These are phyloP conservation scores for Gymnopus androsaceus DNA, from an alignment of 1,284 basidiomycete species.

Conservation along the genomic window DNA sequence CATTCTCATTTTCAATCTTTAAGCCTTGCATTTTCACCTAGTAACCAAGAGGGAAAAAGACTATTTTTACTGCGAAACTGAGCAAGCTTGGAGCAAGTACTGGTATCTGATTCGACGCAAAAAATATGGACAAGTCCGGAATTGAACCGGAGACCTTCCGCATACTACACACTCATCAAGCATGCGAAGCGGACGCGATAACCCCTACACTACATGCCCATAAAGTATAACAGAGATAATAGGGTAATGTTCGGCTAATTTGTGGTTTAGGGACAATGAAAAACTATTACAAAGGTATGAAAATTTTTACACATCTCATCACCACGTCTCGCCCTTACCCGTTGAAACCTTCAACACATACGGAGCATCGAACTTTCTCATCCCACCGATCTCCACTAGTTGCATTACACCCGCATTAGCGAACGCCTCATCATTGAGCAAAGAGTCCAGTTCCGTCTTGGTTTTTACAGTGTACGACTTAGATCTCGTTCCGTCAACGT, in stretches of 20 bases:
- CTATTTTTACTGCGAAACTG: too few species aligned
- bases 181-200: not conserved
- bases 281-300: too few species aligned
- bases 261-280: too few species aligned
- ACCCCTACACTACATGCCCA: not conserved
- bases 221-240: too few species aligned
- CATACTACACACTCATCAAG: not conserved
- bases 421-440: conserved; percentile 65
- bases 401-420: conserved; percentile 65
- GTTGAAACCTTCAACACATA: conserved; percentile 46
- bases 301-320: too few species aligned
- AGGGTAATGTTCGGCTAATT: not conserved
- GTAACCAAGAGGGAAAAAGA: too few species aligned
- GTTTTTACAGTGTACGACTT: conserved; percentile 67
- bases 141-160: not conserved
- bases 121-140: not conserved
- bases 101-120: too few species aligned
- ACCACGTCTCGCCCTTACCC: too few species aligned
- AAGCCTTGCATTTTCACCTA: too few species aligned
- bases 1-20: too few species aligned
- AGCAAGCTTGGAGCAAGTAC: too few species aligned
- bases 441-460: conserved; percentile 61
- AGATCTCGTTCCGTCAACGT: conserved; percentile 52
- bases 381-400: conserved; percentile 76
- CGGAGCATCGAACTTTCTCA: conserved; percentile 76